Conservation (phyloP, 352 stramenopile species). For the Phytophthora foliorum region DNA sequence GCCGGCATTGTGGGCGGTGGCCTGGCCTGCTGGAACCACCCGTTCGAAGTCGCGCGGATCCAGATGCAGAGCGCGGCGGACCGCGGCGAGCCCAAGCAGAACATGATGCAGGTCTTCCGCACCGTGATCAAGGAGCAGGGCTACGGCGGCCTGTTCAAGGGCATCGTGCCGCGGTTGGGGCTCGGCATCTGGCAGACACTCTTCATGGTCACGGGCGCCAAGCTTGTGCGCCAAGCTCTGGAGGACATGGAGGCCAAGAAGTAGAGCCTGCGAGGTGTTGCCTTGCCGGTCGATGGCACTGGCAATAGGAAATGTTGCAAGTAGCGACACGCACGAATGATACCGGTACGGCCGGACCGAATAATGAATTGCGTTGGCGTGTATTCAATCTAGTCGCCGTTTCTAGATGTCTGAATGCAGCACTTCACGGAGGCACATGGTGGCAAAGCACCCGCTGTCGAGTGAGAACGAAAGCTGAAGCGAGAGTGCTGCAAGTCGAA, state of each 20-base stretch:
- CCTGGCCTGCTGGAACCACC: constrained; percentile 93
- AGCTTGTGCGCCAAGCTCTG: constrained; percentile 90
- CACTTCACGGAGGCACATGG: constrained; percentile 82
- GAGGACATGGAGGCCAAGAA: constrained; percentile 61
- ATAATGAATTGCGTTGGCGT: constrained; percentile 18
- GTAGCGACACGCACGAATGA: neutral
- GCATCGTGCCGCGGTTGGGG: constrained; percentile 88
- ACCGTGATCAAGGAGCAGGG: constrained; percentile 89
- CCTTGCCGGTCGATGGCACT: constrained; percentile 10
- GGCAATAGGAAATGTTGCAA: neutral
- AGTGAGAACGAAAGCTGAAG: constrained; percentile 67
- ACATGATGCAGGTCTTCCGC: constrained; percentile 92
- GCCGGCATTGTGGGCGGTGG: constrained; percentile 89
- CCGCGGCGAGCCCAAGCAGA: constrained; percentile 90
- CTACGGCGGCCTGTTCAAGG: constrained; percentile 89
- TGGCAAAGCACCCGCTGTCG: constrained; percentile 76
- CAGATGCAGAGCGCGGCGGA: constrained; percentile 93
- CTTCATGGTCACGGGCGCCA: constrained; percentile 94
- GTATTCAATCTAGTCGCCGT: neutral
- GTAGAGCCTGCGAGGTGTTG: constrained; percentile 26
- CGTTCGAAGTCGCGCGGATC: constrained; percentile 93
- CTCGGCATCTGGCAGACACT: constrained; percentile 93
- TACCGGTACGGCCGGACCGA: constrained; percentile 23
- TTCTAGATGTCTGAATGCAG: constrained; percentile 61
- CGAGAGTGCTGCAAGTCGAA: constrained; percentile 11